Percentiles rank a stretch among this genome's conserved stretches.
These are phyloP conservation scores for Mucor piriformis DNA, from an alignment of 371 early-diverging fungal genomes.

Conservation along the genomic window DNA sequence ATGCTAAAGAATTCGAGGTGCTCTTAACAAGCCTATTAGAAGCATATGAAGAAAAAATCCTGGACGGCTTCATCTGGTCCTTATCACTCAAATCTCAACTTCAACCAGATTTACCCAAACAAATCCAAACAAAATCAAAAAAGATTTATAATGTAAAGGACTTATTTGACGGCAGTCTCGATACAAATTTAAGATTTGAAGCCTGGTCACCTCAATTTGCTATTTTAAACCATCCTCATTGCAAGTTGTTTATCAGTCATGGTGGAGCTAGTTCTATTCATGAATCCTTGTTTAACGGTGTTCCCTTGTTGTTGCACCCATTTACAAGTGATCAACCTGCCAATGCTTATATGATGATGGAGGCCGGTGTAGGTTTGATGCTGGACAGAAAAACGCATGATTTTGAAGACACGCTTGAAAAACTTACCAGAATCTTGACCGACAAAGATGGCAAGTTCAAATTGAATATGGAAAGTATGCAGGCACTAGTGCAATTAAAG, in stretches of 20 bases:
- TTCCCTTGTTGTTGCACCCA: slow-evolving; percentile 32
- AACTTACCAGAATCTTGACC: background rate
- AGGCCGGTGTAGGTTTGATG: slow-evolving; percentile 4
- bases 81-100: slow-evolving; percentile 6
- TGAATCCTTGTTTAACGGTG: slow-evolving; percentile 37
- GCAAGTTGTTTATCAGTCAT: slow-evolving; percentile 43
- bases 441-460: slow-evolving; percentile 12
- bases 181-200: slow-evolving; percentile 23
- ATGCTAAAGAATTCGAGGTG: slow-evolving; percentile 7
- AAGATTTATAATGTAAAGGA: slow-evolving; percentile 5
- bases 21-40: slow-evolving; percentile 27
- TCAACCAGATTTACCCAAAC: slow-evolving; percentile 6
- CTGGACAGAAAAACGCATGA: slow-evolving; percentile 7
- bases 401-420: slow-evolving; percentile 8
- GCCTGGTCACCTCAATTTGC: slow-evolving; percentile 48
- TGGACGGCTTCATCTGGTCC: slow-evolving; percentile 47
- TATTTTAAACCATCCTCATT: slow-evolving; percentile 37
- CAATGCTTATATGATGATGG: slow-evolving; percentile 21
- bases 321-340: slow-evolving; percentile 46
- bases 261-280: slow-evolving; percentile 42
- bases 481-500: slow-evolving; percentile 31
- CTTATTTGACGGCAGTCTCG: slow-evolving; percentile 9
- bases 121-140: slow-evolving; percentile 16
- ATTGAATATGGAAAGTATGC: slow-evolving; percentile 12
- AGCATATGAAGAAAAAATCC: slow-evolving; percentile 16